Conservation (phyloP, 306 rosid species). For the Delonix regia region DNA sequence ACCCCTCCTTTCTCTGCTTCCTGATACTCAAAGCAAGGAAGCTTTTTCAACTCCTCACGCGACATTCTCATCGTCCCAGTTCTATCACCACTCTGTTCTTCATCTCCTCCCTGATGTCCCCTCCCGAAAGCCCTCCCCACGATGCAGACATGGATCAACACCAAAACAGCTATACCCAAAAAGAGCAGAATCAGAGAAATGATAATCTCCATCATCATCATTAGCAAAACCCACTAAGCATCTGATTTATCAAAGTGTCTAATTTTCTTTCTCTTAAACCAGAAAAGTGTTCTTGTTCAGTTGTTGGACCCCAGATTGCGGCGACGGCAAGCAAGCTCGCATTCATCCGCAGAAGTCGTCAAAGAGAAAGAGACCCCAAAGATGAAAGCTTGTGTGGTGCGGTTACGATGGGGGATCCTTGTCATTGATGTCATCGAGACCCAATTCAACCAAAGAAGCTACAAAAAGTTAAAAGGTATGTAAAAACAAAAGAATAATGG, state of each 20-base stretch:
- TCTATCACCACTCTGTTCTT: background rate
- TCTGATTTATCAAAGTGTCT: background rate
- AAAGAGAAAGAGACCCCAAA: slow-evolving; percentile 1
- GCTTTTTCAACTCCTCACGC: slow-evolving; percentile 51
- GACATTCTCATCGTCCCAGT: slow-evolving; percentile 35
- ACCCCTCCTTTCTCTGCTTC: slow-evolving; percentile 31
- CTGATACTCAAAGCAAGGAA: slow-evolving; percentile 59
- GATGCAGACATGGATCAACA: slow-evolving; percentile 51
- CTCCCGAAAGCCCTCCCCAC: slow-evolving; percentile 57
- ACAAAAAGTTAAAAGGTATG: background rate
- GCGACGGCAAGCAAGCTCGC: background rate
- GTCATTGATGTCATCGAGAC: background rate
- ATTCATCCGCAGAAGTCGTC: background rate
- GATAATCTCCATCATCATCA: slow-evolving; percentile 49
- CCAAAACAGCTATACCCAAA: slow-evolving; percentile 53
- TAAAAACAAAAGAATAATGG: background rate
- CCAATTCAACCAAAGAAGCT: background rate
- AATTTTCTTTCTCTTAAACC: background rate
- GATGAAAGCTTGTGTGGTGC: background rate
- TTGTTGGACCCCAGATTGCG: background rate
- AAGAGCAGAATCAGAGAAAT: slow-evolving; percentile 45
- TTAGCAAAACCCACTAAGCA: background rate
- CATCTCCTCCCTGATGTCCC: slow-evolving; percentile 22
- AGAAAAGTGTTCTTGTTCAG: no score
- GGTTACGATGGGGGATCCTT: background rate